Base-by-base conservation (phyloP, 495 filamentous ascomycete genomes). In the Trypethelium eluteriae region DNA sequence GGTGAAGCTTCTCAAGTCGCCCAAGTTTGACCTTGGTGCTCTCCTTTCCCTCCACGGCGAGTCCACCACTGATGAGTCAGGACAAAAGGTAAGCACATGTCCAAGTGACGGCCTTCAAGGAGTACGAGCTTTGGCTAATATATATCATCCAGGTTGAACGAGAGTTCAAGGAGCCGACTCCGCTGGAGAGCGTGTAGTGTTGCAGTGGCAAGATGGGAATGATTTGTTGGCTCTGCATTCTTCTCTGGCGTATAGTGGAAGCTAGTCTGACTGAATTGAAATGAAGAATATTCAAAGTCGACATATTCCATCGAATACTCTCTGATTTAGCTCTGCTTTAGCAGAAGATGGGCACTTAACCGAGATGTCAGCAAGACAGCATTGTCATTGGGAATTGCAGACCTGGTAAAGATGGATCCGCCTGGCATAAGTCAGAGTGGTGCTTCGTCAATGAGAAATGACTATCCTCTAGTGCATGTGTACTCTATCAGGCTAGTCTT, bases 11-110 rank as follows among this genome's bases (percentile, higher is more conserved):
- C 86, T 98, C 64, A 98, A 98, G 87, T 77, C 85, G 64, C 94
- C 94, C 74, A 98, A 98, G 85, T 98, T 98, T 83, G 94, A 98
- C 78, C 91, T 98, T 67, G 94, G 94, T 80, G 88, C 91, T 71
- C 85, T 98, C 67, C 88, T 98, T 76, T 86, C 86, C 79, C 85
- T 98, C 68, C 94, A 98, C 84, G 95, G 95, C 76, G 95, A 98
- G 85, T 93, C 93, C 56, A 88, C 87, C 73, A 92, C 91, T 72
- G 95, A 98, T 78, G 94, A 98, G 80, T 85, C 89, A 78, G 94
- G 94, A 72, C 92, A 97, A 81, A 98, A 96, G 89, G 78, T 79
- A 63, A 62, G 70, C 63, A 6, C 12, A 59, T 16, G 3, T n/a
- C 61, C 5, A 35, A 10, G 53, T 10, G 36, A 10, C n/a, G 10